Base-by-base conservation (phyloP, 2,329 filamentous ascomycete genomes). In the Dendryphion nanum region DNA sequence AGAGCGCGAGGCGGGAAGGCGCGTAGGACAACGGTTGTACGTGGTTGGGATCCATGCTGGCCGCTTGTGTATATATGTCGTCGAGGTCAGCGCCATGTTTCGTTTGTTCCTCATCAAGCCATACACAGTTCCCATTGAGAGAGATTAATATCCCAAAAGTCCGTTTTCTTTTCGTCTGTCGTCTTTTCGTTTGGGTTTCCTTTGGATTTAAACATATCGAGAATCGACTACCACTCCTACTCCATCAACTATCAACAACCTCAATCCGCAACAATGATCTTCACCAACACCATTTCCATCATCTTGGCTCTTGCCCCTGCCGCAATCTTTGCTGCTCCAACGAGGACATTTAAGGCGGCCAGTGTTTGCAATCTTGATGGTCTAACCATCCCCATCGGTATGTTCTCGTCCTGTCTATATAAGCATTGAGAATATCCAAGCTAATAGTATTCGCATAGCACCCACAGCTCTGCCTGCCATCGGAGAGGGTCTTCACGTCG, bases 401-500 rank as follows among this genome's bases (percentile, higher is more conserved):
- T 26, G 53, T 34, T 19, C 14, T 33, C 31, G 21, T 17, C 21
- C 4, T 14, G 14, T 30, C 10, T 30, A 16, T 20, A 2, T 7
- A 37, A 15, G 18, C 21, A 33, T 6, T 28, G 8, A 10, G 8
- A 30, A 30, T 15, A 30, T 13, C 30, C 20, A 26, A 26, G 35
- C 52, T 61, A 50, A 63, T 51, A 49, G 15, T 15, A 13, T 21
- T 19, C 26, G 5, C 63, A 7, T 21, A 73, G 79, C 74, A 47
- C 72, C 80, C 31, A 72, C 73, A 5, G 69, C 78, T 13, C 75
- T 95, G 5, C 81, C 85, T 12, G 47, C 73, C 6, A 80, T 81
- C 12, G 69, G 79, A 1, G 50, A 71, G 5, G 85, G 83, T 39
- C 72, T 87, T 19, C 71, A 61, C 3, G 74, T 94, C 35, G 77